phyloP scores from a whole-genome alignment of 75 land plant species.

The Selaginella tamariscina region DNA sequence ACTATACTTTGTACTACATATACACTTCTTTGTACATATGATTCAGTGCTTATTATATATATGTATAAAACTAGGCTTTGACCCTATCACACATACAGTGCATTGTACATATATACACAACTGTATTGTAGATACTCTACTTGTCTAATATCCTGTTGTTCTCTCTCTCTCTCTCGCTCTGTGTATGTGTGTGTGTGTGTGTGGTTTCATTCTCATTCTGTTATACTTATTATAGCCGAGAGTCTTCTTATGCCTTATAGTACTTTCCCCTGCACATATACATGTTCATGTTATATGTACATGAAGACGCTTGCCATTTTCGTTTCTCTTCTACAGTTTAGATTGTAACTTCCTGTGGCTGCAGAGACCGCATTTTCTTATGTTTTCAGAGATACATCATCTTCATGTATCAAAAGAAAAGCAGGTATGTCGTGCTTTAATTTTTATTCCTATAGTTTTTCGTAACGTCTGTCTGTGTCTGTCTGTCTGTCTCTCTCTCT shows the following conservation, averaged over 20 bases:
- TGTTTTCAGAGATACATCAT: neutral
- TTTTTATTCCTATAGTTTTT: neutral
- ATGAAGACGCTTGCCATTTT: no score
- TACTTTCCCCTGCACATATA: no score
- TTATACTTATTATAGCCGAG: no score
- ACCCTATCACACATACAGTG: no score
- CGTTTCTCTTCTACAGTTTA: constrained; percentile 5
- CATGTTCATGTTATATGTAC: no score
- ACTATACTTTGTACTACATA: no score
- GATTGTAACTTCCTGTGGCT: constrained; percentile 6
- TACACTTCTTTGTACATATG: no score
- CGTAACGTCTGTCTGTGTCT: neutral
- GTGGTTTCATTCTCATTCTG: no score
- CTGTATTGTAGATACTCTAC: neutral
- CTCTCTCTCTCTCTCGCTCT: neutral
- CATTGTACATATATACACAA: no score
- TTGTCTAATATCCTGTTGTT: neutral
- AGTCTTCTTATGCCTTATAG: no score
- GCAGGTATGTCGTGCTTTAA: neutral
- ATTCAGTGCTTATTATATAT: no score
- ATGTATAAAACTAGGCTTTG: no score
- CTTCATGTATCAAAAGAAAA: neutral
- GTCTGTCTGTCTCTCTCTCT: neutral
- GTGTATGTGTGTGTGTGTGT: neutral
- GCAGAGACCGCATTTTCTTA: neutral